A percentile compares a stretch with the other conserved stretches of the same genome.
Evolutionary conservation across 768 basidiomycete species (phyloP).

Genomic region (Tricholoma sp.): DNA sequence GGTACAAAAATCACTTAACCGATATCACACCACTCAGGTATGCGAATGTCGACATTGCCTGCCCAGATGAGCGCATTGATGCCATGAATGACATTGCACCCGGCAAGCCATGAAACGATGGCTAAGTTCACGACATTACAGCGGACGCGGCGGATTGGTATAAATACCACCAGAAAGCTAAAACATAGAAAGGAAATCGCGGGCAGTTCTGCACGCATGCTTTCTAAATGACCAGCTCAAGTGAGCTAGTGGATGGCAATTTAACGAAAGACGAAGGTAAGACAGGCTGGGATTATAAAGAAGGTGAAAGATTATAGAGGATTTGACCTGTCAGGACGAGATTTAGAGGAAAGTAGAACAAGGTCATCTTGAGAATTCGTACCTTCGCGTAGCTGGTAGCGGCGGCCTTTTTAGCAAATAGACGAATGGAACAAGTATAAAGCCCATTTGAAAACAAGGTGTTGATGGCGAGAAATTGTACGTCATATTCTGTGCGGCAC

Average conservation of each 20-base stretch:
- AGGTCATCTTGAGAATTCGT: constrained; percentile 11
- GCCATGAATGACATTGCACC: constrained; percentile 44
- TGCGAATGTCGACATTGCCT: constrained; percentile 38
- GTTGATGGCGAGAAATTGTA: constrained; percentile 6
- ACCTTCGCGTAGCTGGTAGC: constrained; percentile 6
- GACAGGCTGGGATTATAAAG: not conserved
- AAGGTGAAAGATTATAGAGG: not conserved
- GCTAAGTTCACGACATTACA: constrained; percentile 42
- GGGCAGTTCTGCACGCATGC: constrained; percentile 33
- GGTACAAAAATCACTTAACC: constrained; percentile 33
- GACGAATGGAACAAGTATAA: constrained; percentile 18
- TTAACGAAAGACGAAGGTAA: not conserved
- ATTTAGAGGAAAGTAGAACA: constrained; percentile 25
- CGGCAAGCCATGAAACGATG: constrained; percentile 47
- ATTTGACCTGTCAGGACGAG: not conserved
- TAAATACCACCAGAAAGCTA: constrained; percentile 33
- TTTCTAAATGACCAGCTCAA: not conserved
- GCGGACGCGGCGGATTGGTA: constrained; percentile 40
- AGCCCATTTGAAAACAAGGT: constrained; percentile 26
- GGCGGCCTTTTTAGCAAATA: constrained; percentile 6
- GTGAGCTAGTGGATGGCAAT: not conserved
- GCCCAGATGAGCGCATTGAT: constrained; percentile 62
- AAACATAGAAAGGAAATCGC: constrained; percentile 41
- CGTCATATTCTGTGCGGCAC: not conserved
- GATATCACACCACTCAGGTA: constrained; percentile 74